Conservation (phyloP, 2,329 filamentous ascomycete species). For the Aquanectria penicillioides region DNA sequence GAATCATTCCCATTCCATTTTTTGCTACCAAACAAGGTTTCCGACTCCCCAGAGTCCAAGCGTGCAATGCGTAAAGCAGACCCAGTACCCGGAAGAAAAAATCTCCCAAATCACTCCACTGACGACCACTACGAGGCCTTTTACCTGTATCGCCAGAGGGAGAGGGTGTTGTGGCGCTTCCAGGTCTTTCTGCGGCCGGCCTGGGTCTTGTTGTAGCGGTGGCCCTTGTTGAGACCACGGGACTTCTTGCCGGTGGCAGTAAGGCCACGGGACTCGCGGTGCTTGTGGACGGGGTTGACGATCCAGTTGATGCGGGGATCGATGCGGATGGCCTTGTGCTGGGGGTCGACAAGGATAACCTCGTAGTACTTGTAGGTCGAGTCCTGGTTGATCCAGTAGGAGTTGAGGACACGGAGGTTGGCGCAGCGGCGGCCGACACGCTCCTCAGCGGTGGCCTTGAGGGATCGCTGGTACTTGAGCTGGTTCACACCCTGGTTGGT, state of each 20-base stretch:
- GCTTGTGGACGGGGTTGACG: slow-evolving; percentile 99
- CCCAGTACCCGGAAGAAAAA: slow-evolving; percentile 37
- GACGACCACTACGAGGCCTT: slow-evolving; percentile 31
- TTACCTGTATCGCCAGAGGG: slow-evolving; percentile 98
- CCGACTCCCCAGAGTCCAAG: slow-evolving; percentile 46
- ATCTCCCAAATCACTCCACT: slow-evolving; percentile 30
- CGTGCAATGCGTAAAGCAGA: slow-evolving; percentile 45
- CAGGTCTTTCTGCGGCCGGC: slow-evolving; percentile 99
- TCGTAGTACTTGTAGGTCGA: slow-evolving; percentile 99
- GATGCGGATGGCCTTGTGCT: slow-evolving; percentile 99
- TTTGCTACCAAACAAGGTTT: slow-evolving; percentile 44
- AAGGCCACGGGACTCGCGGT: slow-evolving; percentile 97
- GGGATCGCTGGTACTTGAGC: slow-evolving; percentile 99
- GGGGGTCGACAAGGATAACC: slow-evolving; percentile 99
- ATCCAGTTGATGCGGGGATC: slow-evolving; percentile 99
- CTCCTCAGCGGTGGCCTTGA: slow-evolving; percentile 98
- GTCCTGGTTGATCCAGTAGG: slow-evolving; percentile 99
- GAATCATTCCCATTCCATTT: slow-evolving; percentile 47
- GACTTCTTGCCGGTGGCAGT: slow-evolving; percentile 99
- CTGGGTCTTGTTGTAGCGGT: slow-evolving; percentile 98
- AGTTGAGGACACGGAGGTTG: slow-evolving; percentile 99
- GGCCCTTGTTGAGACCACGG: slow-evolving; percentile 98
- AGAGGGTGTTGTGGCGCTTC: slow-evolving; percentile 99
- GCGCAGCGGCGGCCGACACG: slow-evolving; percentile 99
- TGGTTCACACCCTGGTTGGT: slow-evolving; percentile 99